Conservation (phyloP, 2,329 filamentous ascomycete species). For the Colletotrichum sp. region DNA sequence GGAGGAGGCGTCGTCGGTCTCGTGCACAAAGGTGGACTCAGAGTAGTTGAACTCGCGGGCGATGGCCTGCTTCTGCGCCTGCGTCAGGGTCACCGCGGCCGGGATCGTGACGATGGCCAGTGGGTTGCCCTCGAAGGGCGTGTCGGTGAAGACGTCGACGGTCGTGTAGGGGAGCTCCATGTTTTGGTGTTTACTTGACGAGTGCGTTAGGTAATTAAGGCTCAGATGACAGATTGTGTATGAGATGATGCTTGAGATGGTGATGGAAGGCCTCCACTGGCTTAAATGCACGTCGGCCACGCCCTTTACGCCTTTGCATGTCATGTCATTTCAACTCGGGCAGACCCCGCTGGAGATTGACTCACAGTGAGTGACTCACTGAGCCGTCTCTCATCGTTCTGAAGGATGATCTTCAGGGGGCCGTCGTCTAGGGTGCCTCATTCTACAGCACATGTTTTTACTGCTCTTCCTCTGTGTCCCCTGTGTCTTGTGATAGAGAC, state of each 20-base stretch:
- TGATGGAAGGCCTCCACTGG: not conserved
- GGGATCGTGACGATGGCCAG: conserved; percentile 65
- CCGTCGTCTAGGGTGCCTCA: not conserved
- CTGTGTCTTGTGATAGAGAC: too few species aligned
- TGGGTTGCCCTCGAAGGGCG: conserved; percentile 61
- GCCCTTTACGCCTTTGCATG: not conserved
- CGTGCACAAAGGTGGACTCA: conserved; percentile 68
- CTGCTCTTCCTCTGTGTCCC: not conserved
- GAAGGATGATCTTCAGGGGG: too few species aligned
- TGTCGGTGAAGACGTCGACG: conserved; percentile 63
- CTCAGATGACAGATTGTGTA: not conserved
- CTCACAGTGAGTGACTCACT: not conserved
- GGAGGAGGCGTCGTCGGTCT: conserved; percentile 36
- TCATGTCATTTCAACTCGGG: not conserved
- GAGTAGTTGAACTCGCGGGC: conserved; percentile 69
- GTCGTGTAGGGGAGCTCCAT: conserved; percentile 55
- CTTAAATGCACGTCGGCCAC: not conserved
- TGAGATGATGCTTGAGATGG: not conserved
- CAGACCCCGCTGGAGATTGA: not conserved
- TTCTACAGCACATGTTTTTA: not conserved
- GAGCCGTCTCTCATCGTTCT: not conserved
- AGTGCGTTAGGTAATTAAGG: not conserved
- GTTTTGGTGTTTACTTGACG: not conserved
- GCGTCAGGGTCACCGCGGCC: conserved; percentile 44
- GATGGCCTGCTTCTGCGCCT: conserved; percentile 61